Evolutionary conservation across 2,329 filamentous ascomycete genomes (phyloP), one percentile per base, ranked within the genome.

Genomic region (Talaromyces pinophilus): DNA sequence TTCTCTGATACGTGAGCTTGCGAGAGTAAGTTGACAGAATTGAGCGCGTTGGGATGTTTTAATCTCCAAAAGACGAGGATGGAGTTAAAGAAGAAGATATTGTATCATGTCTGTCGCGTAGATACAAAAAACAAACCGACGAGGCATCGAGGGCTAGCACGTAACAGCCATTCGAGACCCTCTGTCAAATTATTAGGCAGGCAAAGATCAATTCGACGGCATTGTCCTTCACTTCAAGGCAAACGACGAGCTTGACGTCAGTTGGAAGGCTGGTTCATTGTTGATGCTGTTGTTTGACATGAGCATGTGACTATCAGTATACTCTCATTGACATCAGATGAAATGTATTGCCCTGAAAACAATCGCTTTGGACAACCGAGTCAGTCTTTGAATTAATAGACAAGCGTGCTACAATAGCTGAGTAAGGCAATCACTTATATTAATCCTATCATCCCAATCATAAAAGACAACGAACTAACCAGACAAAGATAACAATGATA

Each of bases 181-280:
- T 40, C 33, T 17, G n/a, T 3, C 22, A 8, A 13, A 38, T n/a
- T 1, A 19, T 42, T 22, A 1, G 35, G 15, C 30, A 35, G 3
- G 3, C 13, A 59, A 30, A 28, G 19, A 44, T 40, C 5, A 44
- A 44, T 22, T 60, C 0, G 35, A 28, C 57, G 57, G 57, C 40
- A 44, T 60, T 60, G 17, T 33, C 57, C 57, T n/a, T 60, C 38
- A n/a, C 57, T n/a, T 60, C 38, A n/a, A 46, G n/a, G 11, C 52
- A 35, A 35, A 7, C 52, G n/a, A 19, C 17, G 7, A 6, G 15
- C 1, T 40, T 57, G 33, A 57, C 33, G 54, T 60, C 35, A 60
- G 22, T 25, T 8, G 15, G 17, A 38, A 60, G 57, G 40, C 8
- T 42, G 19, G 38, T n/a, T 30, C 22, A 60, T 60, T 44, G 40